A percentile compares a stretch with the other conserved stretches of the same genome.
phyloP scores from a whole-genome alignment of 164 flowering plant species.

The Stephania japonica region DNA sequence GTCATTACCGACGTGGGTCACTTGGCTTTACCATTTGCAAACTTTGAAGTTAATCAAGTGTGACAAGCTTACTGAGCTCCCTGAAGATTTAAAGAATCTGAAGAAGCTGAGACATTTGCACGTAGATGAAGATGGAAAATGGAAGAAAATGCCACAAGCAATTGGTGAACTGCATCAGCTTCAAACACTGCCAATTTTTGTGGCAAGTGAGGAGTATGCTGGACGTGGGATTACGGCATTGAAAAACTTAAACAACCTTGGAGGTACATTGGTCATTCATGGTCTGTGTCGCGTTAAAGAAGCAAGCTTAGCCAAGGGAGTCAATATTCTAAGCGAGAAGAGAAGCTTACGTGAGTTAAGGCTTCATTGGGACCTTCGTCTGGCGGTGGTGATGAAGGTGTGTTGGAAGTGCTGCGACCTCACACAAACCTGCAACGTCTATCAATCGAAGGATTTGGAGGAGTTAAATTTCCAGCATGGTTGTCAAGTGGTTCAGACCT shows the following conservation, averaged over 20 bases:
- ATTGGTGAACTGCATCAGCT: too few relatives aligned
- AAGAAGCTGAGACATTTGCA: not conserved
- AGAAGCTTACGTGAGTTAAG: too few relatives aligned
- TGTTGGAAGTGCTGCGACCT: too few relatives aligned
- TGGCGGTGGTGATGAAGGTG: too few relatives aligned
- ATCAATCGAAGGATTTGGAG: too few relatives aligned
- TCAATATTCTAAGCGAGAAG: too few relatives aligned
- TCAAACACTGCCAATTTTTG: not conserved
- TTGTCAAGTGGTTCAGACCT: too few relatives aligned
- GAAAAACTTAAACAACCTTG: not conserved
- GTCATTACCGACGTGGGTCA: not conserved
- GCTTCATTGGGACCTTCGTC: too few relatives aligned
- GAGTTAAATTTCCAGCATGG: too few relatives aligned
- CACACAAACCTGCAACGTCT: too few relatives aligned
- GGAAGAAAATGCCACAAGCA: not conserved
- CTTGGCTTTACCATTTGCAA: not conserved
- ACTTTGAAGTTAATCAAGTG: not conserved
- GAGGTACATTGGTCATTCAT: not conserved
- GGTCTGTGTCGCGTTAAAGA: too few relatives aligned
- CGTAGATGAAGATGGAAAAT: not conserved
- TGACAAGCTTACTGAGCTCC: not conserved
- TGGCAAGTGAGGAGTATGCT: not conserved
- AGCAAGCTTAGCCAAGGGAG: too few relatives aligned
- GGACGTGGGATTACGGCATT: constrained; percentile 5
- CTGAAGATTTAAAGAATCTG: not conserved